Conservation (phyloP, 2,329 filamentous ascomycete genomes). For the Gyromitra esculenta region DNA sequence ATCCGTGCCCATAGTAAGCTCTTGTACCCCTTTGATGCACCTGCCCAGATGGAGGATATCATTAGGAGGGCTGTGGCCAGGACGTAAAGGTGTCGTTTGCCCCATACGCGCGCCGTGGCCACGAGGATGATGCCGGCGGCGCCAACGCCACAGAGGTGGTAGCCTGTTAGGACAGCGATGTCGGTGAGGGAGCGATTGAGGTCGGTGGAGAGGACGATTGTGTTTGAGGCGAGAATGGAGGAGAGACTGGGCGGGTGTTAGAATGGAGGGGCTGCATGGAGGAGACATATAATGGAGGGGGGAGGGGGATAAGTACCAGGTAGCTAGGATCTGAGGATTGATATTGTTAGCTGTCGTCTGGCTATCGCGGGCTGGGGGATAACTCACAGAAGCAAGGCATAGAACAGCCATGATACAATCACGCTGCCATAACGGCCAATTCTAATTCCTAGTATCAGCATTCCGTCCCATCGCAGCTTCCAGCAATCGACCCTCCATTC, state of each 20-base stretch:
- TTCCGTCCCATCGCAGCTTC: background rate
- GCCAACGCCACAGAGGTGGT: conserved; percentile 77
- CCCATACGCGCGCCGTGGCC: conserved; percentile 87
- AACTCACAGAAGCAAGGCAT: conserved; percentile 71
- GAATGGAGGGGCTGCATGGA: background rate
- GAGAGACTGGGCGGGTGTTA: conserved; percentile 65
- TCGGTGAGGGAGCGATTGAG: conserved; percentile 74
- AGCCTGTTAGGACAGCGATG: conserved; percentile 78
- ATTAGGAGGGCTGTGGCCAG: conserved; percentile 79
- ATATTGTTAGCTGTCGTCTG: conserved; percentile 13
- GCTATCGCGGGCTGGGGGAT: background rate
- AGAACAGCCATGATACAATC: conserved; percentile 82
- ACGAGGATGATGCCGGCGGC: conserved; percentile 85
- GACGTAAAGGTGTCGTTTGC: conserved; percentile 88
- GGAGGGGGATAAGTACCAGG: conserved; percentile 17
- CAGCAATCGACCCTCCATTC: conserved; percentile 3
- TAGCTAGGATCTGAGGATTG: conserved; percentile 28
- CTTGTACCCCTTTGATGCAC: conserved; percentile 72
- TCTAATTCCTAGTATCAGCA: conserved; percentile 63
- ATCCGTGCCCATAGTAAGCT: conserved; percentile 81
- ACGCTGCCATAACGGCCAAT: conserved; percentile 87
- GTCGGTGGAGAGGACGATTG: conserved; percentile 76
- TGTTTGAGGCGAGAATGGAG: conserved; percentile 88
- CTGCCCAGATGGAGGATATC: conserved; percentile 78
- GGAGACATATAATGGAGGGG: background rate